Evolutionary conservation across 2,329 filamentous ascomycete genomes (phyloP).

Genomic region (Aureobasidium sp.): DNA sequence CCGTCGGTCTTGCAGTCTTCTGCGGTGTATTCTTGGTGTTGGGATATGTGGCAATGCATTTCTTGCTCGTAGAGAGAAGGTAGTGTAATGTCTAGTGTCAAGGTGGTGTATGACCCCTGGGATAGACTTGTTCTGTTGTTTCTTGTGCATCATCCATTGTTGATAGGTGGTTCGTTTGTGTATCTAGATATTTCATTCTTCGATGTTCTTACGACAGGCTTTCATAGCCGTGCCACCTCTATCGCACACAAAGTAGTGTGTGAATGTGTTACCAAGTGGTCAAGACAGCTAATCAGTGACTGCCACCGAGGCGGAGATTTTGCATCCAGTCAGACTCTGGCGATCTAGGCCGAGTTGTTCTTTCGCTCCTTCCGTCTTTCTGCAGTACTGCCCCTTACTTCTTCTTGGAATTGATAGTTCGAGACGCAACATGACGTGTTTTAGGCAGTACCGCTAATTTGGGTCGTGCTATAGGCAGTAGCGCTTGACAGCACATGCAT

Average conservation of each 20-base stretch:
- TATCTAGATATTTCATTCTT: background rate
- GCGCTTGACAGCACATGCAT: conserved; percentile 9
- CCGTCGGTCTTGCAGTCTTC: conserved; percentile 72
- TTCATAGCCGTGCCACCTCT: background rate
- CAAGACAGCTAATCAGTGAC: background rate
- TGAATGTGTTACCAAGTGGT: background rate
- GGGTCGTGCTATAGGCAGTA: background rate
- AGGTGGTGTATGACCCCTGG: background rate
- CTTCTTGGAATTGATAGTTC: background rate
- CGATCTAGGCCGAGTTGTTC: background rate
- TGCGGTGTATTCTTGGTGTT: conserved; percentile 74
- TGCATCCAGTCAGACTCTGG: background rate
- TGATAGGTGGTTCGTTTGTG: background rate
- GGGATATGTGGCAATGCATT: conserved; percentile 87
- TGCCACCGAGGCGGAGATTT: background rate
- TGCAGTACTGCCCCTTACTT: background rate
- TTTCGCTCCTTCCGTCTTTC: background rate
- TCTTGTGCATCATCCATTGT: background rate
- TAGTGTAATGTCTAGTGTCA: conserved; percentile 30
- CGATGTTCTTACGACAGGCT: background rate
- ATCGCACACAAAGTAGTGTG: background rate
- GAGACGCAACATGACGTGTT: background rate
- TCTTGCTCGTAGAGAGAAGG: conserved; percentile 82
- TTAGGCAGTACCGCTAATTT: background rate
- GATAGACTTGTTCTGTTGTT: background rate